Evolutionary conservation across 345 rosid species (phyloP).

Genomic region (Populus pruinosa): DNA sequence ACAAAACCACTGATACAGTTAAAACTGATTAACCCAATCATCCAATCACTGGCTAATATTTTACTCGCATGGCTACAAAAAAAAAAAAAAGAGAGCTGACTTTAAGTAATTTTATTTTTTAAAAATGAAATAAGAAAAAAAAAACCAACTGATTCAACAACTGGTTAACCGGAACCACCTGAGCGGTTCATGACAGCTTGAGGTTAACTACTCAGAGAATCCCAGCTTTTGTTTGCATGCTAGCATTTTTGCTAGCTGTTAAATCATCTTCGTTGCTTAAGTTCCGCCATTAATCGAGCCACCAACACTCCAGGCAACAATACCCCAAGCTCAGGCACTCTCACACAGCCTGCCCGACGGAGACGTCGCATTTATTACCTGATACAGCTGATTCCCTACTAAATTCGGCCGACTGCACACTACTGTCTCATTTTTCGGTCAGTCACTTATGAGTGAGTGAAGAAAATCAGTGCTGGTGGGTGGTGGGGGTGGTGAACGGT

Average conservation of each 20-base stretch:
- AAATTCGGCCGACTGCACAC: constrained; percentile 9
- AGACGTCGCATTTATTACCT: not conserved
- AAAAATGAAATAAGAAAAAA: too few species aligned
- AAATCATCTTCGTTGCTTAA: not conserved
- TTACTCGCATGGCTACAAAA: too few species aligned
- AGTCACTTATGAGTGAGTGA: not conserved
- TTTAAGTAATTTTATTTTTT: too few species aligned
- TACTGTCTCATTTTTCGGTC: not conserved
- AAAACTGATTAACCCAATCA: too few species aligned
- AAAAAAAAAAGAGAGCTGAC: too few species aligned
- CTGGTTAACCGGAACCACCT: too few species aligned
- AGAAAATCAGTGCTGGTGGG: not conserved
- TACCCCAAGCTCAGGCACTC: not conserved
- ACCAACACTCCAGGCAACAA: not conserved
- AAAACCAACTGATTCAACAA: too few species aligned
- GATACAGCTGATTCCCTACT: not conserved
- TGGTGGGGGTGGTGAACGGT: not conserved
- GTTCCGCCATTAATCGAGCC: not conserved
- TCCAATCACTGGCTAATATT: too few species aligned
- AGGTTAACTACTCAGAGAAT: too few species aligned
- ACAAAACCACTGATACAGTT: too few species aligned
- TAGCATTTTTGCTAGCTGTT: not conserved
- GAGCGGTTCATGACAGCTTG: too few species aligned
- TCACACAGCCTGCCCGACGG: not conserved
- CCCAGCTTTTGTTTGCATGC: not conserved